These are phyloP conservation scores for Aureobasidium uvarum DNA, from an alignment of 2,329 filamentous ascomycete genomes.

Conservation along the genomic window DNA sequence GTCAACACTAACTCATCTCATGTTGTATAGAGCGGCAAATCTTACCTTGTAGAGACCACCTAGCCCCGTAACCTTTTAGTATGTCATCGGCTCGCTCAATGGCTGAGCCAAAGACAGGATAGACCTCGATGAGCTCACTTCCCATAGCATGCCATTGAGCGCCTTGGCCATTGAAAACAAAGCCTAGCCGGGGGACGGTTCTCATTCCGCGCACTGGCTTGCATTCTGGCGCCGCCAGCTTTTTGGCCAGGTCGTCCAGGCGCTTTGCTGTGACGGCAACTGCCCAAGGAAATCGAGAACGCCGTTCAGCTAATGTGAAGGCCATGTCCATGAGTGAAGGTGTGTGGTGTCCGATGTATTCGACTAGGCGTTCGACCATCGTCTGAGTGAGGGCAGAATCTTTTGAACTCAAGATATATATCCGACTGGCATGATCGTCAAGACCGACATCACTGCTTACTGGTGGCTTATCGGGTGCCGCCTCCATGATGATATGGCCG, in stretches of 20 bases:
- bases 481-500: conserved; percentile 34
- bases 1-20: too few species aligned
- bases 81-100: too few species aligned
- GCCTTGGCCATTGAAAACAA: conserved; percentile 43
- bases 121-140: neutral
- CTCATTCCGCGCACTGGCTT: neutral
- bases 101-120: too few species aligned
- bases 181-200: too few species aligned
- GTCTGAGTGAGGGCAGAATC: too few species aligned
- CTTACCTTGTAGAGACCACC: conserved; percentile 36
- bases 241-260: neutral
- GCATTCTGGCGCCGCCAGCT: neutral
- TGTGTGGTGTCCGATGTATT: too few species aligned
- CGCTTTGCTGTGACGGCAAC: too few species aligned
- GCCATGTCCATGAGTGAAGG: neutral
- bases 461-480: neutral
- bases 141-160: conserved; percentile 35
- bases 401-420: neutral
- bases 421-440: neutral
- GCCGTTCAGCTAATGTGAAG: neutral
- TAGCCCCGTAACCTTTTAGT: too few species aligned
- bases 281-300: neutral
- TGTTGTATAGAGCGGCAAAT: conserved; percentile 32
- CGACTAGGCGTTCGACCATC: neutral
- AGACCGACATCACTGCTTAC: neutral